A percentile compares a stretch with the other conserved stretches of the same genome.
Evolutionary conservation across 1,284 basidiomycete species (phyloP).

Genomic region (Sanghuangporus sanghuang): DNA sequence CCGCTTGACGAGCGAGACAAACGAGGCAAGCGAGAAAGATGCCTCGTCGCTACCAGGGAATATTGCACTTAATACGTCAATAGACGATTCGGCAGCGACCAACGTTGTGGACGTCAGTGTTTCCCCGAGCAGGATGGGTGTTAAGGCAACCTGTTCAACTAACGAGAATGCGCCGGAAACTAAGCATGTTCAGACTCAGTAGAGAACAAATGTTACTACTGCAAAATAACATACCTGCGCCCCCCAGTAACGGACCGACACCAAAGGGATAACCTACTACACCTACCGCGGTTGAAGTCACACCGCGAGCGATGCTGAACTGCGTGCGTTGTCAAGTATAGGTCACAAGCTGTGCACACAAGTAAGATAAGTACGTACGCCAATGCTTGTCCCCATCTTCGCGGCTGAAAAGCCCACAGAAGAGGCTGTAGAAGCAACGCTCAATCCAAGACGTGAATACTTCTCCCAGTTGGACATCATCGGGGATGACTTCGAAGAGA

Average conservation of each 20-base stretch:
- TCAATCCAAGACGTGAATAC: conserved; percentile 55
- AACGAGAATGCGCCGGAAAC: conserved; percentile 54
- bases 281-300: conserved; percentile 53
- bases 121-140: conserved; percentile 68
- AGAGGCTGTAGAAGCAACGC: conserved; percentile 56
- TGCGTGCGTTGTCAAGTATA: conserved; percentile 25
- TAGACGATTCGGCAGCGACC: conserved; percentile 64
- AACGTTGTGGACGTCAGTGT: conserved; percentile 72
- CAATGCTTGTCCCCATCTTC: conserved; percentile 62
- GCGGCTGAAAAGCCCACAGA: conserved; percentile 59
- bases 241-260: conserved; percentile 49
- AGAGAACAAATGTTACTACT: conserved; percentile 12
- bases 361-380: conserved; percentile 38
- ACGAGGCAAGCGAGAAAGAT: conserved; percentile 72
- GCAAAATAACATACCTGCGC: conserved; percentile 37
- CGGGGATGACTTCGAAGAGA: neutral
- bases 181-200: conserved; percentile 31
- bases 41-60: conserved; percentile 74
- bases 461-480: conserved; percentile 45
- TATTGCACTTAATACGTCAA: conserved; percentile 64
- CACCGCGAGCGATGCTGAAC: conserved; percentile 63
- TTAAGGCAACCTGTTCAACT: conserved; percentile 64
- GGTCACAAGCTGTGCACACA: neutral
- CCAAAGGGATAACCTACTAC: conserved; percentile 56
- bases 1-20: conserved; percentile 62